These are phyloP conservation scores for Prunus dulcis DNA, from an alignment of 306 rosid species.

Conservation along the genomic window DNA sequence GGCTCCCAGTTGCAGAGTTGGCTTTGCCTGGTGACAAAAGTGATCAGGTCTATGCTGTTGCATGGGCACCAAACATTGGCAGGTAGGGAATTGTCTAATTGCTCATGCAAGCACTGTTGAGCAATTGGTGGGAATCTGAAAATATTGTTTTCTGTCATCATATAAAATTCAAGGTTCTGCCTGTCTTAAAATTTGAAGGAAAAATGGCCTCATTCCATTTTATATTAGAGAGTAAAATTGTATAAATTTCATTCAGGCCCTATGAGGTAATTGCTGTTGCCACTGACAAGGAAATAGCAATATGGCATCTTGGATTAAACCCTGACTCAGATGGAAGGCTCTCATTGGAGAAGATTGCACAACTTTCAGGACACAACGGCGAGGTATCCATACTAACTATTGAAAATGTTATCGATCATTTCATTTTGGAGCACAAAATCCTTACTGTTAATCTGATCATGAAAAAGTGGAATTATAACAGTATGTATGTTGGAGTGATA, in stretches of 20 bases:
- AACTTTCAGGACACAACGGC: constrained; percentile 66
- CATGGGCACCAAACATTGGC: constrained; percentile 98
- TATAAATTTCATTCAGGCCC: constrained; percentile 46
- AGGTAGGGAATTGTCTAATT: constrained; percentile 45
- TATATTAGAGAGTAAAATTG: constrained; percentile 4
- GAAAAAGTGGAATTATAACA: not conserved
- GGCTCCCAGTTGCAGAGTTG: constrained; percentile 97
- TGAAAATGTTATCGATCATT: not conserved
- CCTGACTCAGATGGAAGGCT: constrained; percentile 79
- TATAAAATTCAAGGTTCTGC: constrained; percentile 5
- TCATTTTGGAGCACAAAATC: not conserved
- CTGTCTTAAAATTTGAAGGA: constrained; percentile 2
- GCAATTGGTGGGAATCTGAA: not conserved
- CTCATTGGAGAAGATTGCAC: constrained; percentile 60
- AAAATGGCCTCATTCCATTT: not conserved
- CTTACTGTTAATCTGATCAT: not conserved
- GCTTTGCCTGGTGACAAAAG: constrained; percentile 60
- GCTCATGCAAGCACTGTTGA: not conserved
- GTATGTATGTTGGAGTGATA: not conserved
- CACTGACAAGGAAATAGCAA: constrained; percentile 62
- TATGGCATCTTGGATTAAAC: constrained; percentile 84
- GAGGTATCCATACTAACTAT: constrained; percentile 44
- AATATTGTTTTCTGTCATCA: constrained; percentile 1
- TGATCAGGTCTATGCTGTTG: constrained; percentile 66
- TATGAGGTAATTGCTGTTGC: constrained; percentile 79